Conservation (phyloP, 768 basidiomycete species). For the Suillus spraguei region DNA sequence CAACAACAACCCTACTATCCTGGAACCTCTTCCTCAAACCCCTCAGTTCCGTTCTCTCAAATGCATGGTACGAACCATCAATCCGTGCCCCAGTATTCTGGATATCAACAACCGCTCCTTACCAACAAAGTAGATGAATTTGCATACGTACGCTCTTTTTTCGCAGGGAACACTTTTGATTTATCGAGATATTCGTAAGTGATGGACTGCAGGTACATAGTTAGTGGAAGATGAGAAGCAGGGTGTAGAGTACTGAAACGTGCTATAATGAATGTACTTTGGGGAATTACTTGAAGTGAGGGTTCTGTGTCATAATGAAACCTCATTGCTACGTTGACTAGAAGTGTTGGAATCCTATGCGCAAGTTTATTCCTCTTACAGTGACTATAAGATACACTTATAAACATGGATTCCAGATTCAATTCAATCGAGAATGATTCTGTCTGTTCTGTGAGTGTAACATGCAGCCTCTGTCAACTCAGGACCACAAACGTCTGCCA, state of each 20-base stretch:
- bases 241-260: neutral
- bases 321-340: neutral
- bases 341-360: neutral
- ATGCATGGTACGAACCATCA: conserved; percentile 25
- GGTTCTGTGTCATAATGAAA: neutral
- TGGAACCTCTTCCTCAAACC: conserved; percentile 22
- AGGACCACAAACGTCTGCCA: neutral
- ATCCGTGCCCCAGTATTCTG: conserved; percentile 26
- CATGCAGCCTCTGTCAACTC: neutral
- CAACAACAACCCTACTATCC: conserved; percentile 31
- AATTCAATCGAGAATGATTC: neutral
- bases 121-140: conserved; percentile 30
- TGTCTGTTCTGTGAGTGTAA: neutral
- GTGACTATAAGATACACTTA: neutral
- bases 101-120: conserved; percentile 31
- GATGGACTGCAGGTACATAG: neutral
- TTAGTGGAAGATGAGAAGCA: neutral
- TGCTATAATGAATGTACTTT: conserved; percentile 1
- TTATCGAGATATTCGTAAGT: conserved; percentile 11
- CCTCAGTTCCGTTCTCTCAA: conserved; percentile 26
- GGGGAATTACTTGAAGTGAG: neutral
- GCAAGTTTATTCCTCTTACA: neutral
- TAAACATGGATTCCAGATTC: neutral
- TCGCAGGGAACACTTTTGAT: conserved; percentile 1
- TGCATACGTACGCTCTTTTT: neutral